phyloP scores from a whole-genome alignment of 75 land plant genomes.

The Pinus tabuliformis region DNA sequence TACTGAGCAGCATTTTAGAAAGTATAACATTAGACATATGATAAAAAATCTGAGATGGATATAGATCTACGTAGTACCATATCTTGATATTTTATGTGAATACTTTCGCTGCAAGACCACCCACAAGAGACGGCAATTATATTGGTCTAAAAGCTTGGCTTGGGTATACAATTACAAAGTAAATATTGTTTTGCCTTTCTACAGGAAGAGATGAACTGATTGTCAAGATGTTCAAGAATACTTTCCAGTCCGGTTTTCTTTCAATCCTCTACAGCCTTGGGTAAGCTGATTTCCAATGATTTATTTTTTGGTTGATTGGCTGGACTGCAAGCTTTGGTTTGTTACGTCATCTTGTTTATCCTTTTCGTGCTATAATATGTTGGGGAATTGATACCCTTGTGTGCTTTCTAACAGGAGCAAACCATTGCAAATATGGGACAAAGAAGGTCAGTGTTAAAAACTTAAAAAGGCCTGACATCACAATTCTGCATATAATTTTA shows the following conservation, averaged over 20 bases:
- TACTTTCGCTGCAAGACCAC: no score
- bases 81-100: no score
- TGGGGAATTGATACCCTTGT: neutral
- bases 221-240: slow-evolving; percentile 83
- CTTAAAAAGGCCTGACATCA: no score
- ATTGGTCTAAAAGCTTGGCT: no score
- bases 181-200: neutral
- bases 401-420: slow-evolving; percentile 67
- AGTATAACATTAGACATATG: no score
- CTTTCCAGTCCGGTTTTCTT: slow-evolving; percentile 96
- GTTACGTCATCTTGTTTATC: neutral
- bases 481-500: neutral
- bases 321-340: neutral
- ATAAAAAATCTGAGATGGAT: no score
- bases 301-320: neutral
- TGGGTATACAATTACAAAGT: no score
- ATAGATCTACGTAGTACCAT: no score
- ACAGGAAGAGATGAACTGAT: slow-evolving; percentile 5
- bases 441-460: slow-evolving; percentile 60
- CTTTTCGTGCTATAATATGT: neutral
- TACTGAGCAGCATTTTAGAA: no score
- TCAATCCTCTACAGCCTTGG: slow-evolving; percentile 98
- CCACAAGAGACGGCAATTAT: no score
- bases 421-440: slow-evolving; percentile 96
- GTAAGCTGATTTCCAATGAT: slow-evolving; percentile 33